phyloP scores from a whole-genome alignment of 345 rosid species.

The Turnera subulata region DNA sequence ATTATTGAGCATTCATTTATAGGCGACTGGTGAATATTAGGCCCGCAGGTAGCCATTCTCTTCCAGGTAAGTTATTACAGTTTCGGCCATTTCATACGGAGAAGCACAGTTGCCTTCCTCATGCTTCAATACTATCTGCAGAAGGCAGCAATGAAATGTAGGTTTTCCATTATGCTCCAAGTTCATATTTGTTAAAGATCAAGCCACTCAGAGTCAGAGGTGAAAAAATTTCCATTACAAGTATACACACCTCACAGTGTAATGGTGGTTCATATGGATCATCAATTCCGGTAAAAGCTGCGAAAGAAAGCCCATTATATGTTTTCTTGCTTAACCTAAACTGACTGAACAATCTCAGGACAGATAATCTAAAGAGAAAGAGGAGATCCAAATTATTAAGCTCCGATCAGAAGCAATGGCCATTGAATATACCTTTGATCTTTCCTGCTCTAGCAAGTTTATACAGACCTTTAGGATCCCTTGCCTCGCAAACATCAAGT shows the following conservation, averaged over 20 bases:
- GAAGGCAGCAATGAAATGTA: too few species aligned
- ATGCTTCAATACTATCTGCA: constrained; percentile 63
- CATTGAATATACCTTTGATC: constrained; percentile 16
- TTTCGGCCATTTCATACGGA: constrained; percentile 59
- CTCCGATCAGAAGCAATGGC: not conserved
- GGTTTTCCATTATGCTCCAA: too few species aligned
- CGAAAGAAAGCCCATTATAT: not conserved
- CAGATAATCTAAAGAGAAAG: too few species aligned
- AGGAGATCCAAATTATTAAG: too few species aligned
- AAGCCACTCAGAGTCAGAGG: too few species aligned
- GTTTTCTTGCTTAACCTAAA: not conserved
- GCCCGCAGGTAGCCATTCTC: constrained; percentile 57
- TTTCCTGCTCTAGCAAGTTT: constrained; percentile 29
- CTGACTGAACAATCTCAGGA: not conserved
- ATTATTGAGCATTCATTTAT: too few species aligned
- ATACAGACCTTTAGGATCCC: constrained; percentile 31
- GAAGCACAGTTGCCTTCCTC: constrained; percentile 30
- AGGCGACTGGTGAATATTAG: constrained; percentile 15
- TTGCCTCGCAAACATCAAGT: constrained; percentile 22
- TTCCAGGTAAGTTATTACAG: constrained; percentile 60
- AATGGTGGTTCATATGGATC: constrained; percentile 25
- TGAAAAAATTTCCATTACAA: too few species aligned
- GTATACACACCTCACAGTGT: constrained; percentile 17
- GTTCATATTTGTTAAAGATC: too few species aligned
- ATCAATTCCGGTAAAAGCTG: constrained; percentile 30